Evolutionary conservation across 2,329 filamentous ascomycete genomes (phyloP), one percentile per base, ranked within the genome.

Genomic region (Colletotrichum sp.): DNA sequence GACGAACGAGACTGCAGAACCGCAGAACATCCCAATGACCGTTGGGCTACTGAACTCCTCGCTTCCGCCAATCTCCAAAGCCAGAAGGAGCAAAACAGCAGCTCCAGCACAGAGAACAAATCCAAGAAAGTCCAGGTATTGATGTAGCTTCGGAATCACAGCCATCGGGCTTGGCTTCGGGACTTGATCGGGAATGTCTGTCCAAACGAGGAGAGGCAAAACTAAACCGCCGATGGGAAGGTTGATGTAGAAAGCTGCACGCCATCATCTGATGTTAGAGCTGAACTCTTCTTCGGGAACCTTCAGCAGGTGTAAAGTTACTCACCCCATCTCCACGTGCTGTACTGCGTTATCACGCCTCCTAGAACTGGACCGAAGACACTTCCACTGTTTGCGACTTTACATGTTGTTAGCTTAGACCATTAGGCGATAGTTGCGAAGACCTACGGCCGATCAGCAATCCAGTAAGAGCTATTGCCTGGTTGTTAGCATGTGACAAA

Each of bases 251-350:
- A 85, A 85, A 70, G 82, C 84, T 82, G 48, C n/a, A 36, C 24
- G 28, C 10, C 13, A 9, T 48, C 30, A 30, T 16, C 32, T 24
- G 21, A 43, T 26, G 43, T 52, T 18, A 64, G 63, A 38, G n/a
- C 55, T 26, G 18, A 61, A 12, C 2, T 18, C 24, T 18, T 32
- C 5, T 16, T 58, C 48, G 36, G 36, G 21, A 63, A 32, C n/a
- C 18, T 43, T 24, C 21, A 26, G 28, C 13, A 28, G 4, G 18
- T 13, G 13, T 9, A 34, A 48, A 21, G 28, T 13, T 14, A 79
- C 82, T 79, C 78, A 84, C 83, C 84, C 85, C 86, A 87, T 38
- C 86, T 80, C 87, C 86, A 88, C 0, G 82, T 83, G 1, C 80
- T 74, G 66, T 83, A 81, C 5, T 81, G 77, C 0, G 84, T 85